Percentiles rank a stretch among this genome's conserved stretches.
Conservation (phyloP, 768 basidiomycete genomes). For the Tylopilus vinaceipallidus region DNA sequence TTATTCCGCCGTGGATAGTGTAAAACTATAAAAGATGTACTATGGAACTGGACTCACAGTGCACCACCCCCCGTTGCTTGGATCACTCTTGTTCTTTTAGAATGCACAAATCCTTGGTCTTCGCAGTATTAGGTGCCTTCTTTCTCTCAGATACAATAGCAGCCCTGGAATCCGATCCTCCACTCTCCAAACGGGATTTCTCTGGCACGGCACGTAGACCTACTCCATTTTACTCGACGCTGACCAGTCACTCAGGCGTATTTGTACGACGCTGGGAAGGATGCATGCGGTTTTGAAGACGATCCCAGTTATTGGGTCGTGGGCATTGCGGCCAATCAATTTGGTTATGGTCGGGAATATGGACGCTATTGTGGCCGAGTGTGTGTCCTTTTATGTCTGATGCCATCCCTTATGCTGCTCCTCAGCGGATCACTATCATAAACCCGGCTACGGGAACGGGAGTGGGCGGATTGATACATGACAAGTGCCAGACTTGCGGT, state of each 20-base stretch:
- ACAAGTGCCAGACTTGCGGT: constrained; percentile 57
- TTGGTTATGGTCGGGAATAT: no score
- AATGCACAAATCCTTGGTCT: constrained; percentile 21
- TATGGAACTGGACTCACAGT: no score
- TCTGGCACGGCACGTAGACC: constrained; percentile 48
- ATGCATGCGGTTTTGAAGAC: constrained; percentile 61
- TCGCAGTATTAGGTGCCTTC: constrained; percentile 41
- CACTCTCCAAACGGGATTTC: no score
- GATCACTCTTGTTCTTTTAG: no score
- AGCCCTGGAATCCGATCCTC: no score
- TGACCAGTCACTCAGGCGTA: constrained; percentile 47
- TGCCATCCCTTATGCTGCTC: constrained; percentile 3
- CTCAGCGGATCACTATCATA: constrained; percentile 54
- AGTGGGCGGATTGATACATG: constrained; percentile 49
- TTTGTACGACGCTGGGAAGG: constrained; percentile 55
- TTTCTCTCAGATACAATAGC: constrained; percentile 41
- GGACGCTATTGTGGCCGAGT: constrained; percentile 66
- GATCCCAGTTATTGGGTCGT: constrained; percentile 49
- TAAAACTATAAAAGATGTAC: no score
- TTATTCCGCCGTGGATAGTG: no score
- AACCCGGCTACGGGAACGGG: constrained; percentile 51
- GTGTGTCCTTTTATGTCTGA: constrained; percentile 13
- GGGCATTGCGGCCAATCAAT: constrained; percentile 54
- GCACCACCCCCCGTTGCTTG: no score
- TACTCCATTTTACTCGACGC: not conserved